Percentiles rank a stretch among this genome's conserved stretches.
Conservation (phyloP, 192 early-diverging fungal genomes). For the Backusella parvicylindrica region DNA sequence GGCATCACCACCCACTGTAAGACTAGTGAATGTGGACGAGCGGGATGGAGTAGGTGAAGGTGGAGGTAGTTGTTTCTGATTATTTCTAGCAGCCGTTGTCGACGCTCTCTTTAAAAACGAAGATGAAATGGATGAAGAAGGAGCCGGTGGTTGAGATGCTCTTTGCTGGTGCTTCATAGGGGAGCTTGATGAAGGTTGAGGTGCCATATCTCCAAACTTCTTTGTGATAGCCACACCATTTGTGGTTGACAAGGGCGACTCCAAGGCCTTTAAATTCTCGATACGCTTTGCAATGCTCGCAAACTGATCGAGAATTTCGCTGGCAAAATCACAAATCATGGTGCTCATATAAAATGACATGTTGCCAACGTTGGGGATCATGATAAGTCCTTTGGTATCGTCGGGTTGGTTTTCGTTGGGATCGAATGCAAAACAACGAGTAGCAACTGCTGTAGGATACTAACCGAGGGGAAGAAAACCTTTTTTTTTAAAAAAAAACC, state of each 20-base stretch:
- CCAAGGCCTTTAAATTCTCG: slow-evolving; percentile 8
- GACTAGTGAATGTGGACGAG: slow-evolving; percentile 26
- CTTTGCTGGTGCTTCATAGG: not conserved
- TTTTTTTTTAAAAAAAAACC: not conserved
- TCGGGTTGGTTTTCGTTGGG: slow-evolving; percentile 70
- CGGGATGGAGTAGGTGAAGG: slow-evolving; percentile 46
- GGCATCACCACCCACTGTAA: slow-evolving; percentile 7
- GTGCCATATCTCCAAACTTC: not conserved
- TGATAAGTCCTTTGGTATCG: slow-evolving; percentile 73
- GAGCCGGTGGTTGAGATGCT: not conserved
- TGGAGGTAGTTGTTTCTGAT: slow-evolving; percentile 21
- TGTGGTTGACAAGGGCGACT: slow-evolving; percentile 9
- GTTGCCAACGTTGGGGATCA: slow-evolving; percentile 81
- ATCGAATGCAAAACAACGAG: slow-evolving; percentile 81
- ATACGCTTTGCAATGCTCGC: slow-evolving; percentile 40
- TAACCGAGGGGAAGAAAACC: slow-evolving; percentile 6
- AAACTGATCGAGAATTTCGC: slow-evolving; percentile 66
- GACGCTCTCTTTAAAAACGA: slow-evolving; percentile 25
- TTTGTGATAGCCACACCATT: not conserved
- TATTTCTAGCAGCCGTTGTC: not conserved
- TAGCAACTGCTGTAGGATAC: slow-evolving; percentile 71
- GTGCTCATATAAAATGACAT: slow-evolving; percentile 72
- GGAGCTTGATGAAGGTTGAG: slow-evolving; percentile 8
- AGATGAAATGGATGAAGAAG: slow-evolving; percentile 9
- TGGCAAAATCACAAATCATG: slow-evolving; percentile 75